phyloP scores from a whole-genome alignment of 2,329 filamentous ascomycete species.

The Clarireedia hainanense region DNA sequence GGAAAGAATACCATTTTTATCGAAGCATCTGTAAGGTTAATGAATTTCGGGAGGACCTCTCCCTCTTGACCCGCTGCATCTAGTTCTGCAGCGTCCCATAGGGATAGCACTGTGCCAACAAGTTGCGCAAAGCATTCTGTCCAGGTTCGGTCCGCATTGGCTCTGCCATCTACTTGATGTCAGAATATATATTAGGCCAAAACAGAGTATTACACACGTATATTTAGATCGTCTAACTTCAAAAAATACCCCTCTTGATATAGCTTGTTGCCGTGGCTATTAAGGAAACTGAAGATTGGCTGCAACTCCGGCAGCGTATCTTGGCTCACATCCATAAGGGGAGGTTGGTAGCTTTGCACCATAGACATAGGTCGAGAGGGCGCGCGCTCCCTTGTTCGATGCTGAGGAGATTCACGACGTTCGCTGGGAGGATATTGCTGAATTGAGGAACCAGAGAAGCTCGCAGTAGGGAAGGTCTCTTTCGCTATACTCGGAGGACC shows the following conservation, averaged over 20 bases:
- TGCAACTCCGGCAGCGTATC: conserved; percentile 89
- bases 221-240: conserved; percentile 91
- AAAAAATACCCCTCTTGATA: conserved; percentile 98
- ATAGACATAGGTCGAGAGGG: conserved; percentile 69
- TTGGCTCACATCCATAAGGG: conserved; percentile 73
- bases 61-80: conserved; percentile 79
- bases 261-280: conserved; percentile 90
- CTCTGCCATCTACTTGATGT: conserved; percentile 63
- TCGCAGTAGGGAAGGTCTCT: conserved; percentile 3
- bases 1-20: conserved; percentile 76
- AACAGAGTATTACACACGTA: conserved; percentile 51
- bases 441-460: background rate
- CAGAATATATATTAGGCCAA: conserved; percentile 20
- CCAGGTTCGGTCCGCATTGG: conserved; percentile 82
- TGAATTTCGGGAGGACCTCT: conserved; percentile 83
- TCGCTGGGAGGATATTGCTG: conserved; percentile 3
- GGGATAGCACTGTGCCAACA: conserved; percentile 85
- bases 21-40: conserved; percentile 94
- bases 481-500: conserved; percentile 9
- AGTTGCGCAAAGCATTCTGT: conserved; percentile 95
- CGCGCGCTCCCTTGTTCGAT: conserved; percentile 35
- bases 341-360: conserved; percentile 77
- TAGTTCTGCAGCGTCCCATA: conserved; percentile 91
- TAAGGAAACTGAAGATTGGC: conserved; percentile 89
- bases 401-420: conserved; percentile 22